Evolutionary conservation across 139 green algal genomes (phyloP).

Genomic region (Spirogloea muscicola): DNA sequence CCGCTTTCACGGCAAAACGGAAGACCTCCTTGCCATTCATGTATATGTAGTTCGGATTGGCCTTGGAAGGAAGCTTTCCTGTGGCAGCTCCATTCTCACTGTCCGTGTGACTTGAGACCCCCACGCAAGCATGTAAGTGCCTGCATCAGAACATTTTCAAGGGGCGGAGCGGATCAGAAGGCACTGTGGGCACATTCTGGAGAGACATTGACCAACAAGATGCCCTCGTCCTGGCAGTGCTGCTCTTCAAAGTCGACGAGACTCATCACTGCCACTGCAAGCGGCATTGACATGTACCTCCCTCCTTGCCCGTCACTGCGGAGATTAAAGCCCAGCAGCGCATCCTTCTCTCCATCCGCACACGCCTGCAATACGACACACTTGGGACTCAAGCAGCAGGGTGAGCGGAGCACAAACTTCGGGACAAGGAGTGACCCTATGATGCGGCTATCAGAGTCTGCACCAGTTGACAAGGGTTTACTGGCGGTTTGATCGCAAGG

Average conservation of each 20-base stretch:
- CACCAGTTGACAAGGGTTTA: too few species aligned
- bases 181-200: background rate
- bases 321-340: conserved; percentile 80
- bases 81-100: background rate
- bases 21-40: conserved; percentile 98
- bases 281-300: conserved; percentile 55
- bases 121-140: conserved; percentile 27
- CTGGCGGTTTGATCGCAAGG: too few species aligned
- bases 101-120: background rate
- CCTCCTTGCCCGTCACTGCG: conserved; percentile 75
- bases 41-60: conserved; percentile 15
- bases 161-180: conserved; percentile 1
- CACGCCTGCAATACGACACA: conserved; percentile 48
- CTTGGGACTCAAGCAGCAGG: too few species aligned
- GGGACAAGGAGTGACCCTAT: too few species aligned
- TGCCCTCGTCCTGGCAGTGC: background rate
- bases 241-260: background rate
- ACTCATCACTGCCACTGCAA: background rate
- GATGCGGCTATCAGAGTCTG: too few species aligned
- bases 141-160: background rate
- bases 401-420: too few species aligned
- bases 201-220: background rate
- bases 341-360: conserved; percentile 55
- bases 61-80: background rate
- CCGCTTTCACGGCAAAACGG: conserved; percentile 91